Evolutionary conservation across 805 yeast species (phyloP), one percentile per base, ranked within the genome.

Genomic region (Kazachstania psychrophila): DNA sequence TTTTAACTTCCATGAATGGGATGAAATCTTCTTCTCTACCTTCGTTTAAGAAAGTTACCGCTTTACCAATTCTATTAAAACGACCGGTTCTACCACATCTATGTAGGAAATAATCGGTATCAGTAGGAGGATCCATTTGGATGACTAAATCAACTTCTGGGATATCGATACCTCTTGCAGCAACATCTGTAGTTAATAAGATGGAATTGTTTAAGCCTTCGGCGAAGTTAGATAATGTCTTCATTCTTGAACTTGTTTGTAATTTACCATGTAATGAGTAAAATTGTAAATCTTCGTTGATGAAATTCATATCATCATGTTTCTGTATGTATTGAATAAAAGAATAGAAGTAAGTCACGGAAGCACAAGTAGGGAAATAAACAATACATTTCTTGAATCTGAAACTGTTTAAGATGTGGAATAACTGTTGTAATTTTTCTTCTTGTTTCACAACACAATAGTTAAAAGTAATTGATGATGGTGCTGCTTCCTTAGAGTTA

Each of bases 51-150:
- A 92, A 69, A 1, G 84, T 75, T 3, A 86, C 65, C 0, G 94
- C 95, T 40, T 69, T 72, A 2, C 98, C 98, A 4, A 69, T 68
- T 42, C 76, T 75, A 41, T 89, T 88, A 0, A 96, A 96, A 43
- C 98, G 67, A 0, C 95, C 98, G 0, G 98, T 86, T 52, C 98
- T 72, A 16, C 98, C 98, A 60, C 89, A 83, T 54, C 98, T 72
- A 58, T 92, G 98, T 29, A 89, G 69, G 52, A 89, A 92, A 54
- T 86, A 75, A 52, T 82, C 94, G 0, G 96, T 85, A 47, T 88
- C 95, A 0, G 86, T 77, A 1, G 98, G 98, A 2, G 97, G 95
- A 45, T 92, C 97, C 17, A 89, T 48, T 55, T 92, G 98, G n/a
- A 92, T 64, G 3, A 89, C 97, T 18, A 88, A 61, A 52, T 92